Evolutionary conservation across 441 rosid species (phyloP).

Genomic region (Francoa sonchifolia): DNA sequence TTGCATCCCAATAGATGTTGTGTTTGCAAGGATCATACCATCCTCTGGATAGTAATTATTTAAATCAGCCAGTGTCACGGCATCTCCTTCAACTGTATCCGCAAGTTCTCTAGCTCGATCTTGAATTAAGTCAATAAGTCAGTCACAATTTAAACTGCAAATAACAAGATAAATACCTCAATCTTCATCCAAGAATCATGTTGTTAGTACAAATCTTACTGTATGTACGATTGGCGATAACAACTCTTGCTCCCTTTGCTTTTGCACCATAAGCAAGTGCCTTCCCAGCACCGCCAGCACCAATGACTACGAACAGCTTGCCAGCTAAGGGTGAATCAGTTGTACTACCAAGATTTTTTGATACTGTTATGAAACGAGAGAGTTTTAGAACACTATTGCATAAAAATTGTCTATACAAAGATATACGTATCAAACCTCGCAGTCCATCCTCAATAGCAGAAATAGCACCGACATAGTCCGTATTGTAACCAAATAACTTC

Average conservation of each 20-base stretch:
- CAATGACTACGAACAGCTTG: constrained; percentile 60
- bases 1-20: constrained; percentile 74
- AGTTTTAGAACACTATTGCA: constrained; percentile 4
- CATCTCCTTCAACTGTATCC: constrained; percentile 38
- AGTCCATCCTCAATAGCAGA: constrained; percentile 70
- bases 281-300: constrained; percentile 81
- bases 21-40: constrained; percentile 54
- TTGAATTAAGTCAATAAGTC: too few relatives aligned
- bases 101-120: constrained; percentile 57
- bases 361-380: constrained; percentile 19
- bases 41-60: constrained; percentile 44
- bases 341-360: constrained; percentile 17
- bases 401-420: constrained; percentile 8
- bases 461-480: constrained; percentile 62
- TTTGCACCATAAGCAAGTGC: constrained; percentile 75
- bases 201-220: too few relatives aligned
- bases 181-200: too few relatives aligned
- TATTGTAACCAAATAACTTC: constrained; percentile 51
- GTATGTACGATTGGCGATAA: constrained; percentile 54
- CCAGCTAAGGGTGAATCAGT: constrained; percentile 43
- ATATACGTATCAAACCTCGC: constrained; percentile 25
- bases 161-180: too few relatives aligned
- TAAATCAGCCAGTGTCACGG: constrained; percentile 42
- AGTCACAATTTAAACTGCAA: neutral
- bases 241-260: constrained; percentile 54